phyloP scores from a whole-genome alignment of 1,284 basidiomycete genomes.

The Gymnopus androsaceus region DNA sequence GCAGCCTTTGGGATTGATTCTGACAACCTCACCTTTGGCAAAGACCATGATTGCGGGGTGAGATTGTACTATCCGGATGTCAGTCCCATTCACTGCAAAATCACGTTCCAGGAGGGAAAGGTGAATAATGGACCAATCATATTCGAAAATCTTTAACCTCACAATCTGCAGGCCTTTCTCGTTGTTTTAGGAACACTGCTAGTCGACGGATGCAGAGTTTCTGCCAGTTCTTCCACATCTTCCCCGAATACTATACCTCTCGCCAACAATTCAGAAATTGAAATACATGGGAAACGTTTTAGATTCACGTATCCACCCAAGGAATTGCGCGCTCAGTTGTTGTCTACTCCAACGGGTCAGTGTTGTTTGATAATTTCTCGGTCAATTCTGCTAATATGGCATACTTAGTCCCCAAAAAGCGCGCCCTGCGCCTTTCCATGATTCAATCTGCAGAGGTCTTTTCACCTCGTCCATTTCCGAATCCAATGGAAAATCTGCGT shows the following conservation, averaged over 20 bases:
- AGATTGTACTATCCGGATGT: slow-evolving; percentile 68
- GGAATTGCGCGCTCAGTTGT: slow-evolving; percentile 57
- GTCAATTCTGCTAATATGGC: slow-evolving; percentile 9
- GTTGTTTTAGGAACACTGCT: slow-evolving; percentile 56
- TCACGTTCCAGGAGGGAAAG: slow-evolving; percentile 67
- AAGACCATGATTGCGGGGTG: slow-evolving; percentile 61
- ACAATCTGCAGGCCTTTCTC: slow-evolving; percentile 56
- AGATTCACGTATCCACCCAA: slow-evolving; percentile 73
- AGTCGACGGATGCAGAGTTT: slow-evolving; percentile 64
- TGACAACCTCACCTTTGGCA: slow-evolving; percentile 65
- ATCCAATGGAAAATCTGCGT: slow-evolving; percentile 62
- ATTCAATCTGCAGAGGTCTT: slow-evolving; percentile 74
- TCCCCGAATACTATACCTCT: slow-evolving; percentile 57
- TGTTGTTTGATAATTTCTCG: slow-evolving; percentile 19
- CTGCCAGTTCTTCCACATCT: slow-evolving; percentile 38
- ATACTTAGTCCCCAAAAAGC: slow-evolving; percentile 34
- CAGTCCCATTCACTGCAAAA: slow-evolving; percentile 61
- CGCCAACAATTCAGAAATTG: slow-evolving; percentile 62
- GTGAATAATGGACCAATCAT: slow-evolving; percentile 31
- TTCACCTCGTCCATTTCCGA: slow-evolving; percentile 57
- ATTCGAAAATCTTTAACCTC: neutral
- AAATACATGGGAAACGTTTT: slow-evolving; percentile 69
- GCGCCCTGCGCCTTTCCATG: slow-evolving; percentile 68
- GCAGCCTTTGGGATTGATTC: slow-evolving; percentile 73
- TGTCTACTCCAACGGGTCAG: slow-evolving; percentile 52